A percentile compares a stretch with the other conserved stretches of the same genome.
Evolutionary conservation across 805 yeast species (phyloP).

Genomic region (Lachancea meyersii): DNA sequence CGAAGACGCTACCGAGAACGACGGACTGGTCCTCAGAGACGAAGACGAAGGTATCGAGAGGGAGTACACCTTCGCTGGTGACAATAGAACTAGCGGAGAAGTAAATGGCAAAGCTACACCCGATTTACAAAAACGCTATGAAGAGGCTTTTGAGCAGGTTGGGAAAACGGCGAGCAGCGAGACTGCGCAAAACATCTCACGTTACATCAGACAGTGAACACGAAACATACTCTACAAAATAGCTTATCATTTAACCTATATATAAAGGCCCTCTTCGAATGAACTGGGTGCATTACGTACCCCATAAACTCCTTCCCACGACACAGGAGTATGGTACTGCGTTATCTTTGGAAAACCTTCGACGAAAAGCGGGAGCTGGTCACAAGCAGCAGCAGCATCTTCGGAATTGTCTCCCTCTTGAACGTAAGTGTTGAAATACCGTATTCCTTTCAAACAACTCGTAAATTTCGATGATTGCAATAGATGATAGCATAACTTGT

Average conservation of each 20-base stretch:
- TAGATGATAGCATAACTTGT: slow-evolving; percentile 27
- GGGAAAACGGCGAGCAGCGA: slow-evolving; percentile 56
- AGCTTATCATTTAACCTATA: slow-evolving; percentile 12
- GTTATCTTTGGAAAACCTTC: slow-evolving; percentile 19
- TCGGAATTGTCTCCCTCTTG: slow-evolving; percentile 86
- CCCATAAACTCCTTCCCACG: slow-evolving; percentile 88
- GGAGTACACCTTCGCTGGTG: slow-evolving; percentile 67
- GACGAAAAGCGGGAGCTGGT: slow-evolving; percentile 20
- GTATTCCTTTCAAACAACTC: slow-evolving; percentile 21
- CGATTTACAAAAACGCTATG: slow-evolving; percentile 60
- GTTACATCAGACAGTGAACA: slow-evolving; percentile 45
- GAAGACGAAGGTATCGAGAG: slow-evolving; percentile 53
- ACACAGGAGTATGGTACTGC: slow-evolving; percentile 51
- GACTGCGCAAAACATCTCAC: slow-evolving; percentile 69
- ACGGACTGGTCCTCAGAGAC: slow-evolving; percentile 38
- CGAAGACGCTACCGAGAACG: slow-evolving; percentile 37
- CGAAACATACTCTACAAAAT: background rate
- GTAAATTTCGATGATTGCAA: slow-evolving; percentile 14
- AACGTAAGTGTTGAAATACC: slow-evolving; percentile 53
- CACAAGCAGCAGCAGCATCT: slow-evolving; percentile 46
- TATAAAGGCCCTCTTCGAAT: slow-evolving; percentile 67
- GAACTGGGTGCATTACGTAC: slow-evolving; percentile 58
- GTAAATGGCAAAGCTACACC: slow-evolving; percentile 39
- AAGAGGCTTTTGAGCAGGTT: slow-evolving; percentile 59
- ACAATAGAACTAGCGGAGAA: slow-evolving; percentile 53